Evolutionary conservation across 305 asterid species (phyloP).

Genomic region (Rubia peregrina): DNA sequence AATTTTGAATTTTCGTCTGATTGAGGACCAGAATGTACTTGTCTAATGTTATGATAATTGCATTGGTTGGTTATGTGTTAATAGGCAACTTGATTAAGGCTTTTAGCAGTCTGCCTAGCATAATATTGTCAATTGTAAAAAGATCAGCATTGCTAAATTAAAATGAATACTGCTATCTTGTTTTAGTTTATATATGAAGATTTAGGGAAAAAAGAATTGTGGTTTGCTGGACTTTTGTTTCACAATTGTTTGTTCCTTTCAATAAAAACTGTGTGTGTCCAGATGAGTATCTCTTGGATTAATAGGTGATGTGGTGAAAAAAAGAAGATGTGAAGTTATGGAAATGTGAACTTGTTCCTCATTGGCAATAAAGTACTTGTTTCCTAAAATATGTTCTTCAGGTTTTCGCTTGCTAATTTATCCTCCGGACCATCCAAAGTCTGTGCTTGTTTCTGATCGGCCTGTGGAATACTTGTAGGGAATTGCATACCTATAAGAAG

Average conservation of each 20-base stretch:
- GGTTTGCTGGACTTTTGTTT: neutral
- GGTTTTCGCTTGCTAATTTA: neutral
- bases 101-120: neutral
- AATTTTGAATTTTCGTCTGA: neutral
- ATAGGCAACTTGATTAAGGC: neutral
- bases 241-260: neutral
- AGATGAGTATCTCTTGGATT: neutral
- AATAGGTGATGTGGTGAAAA: neutral
- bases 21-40: neutral
- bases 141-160: neutral
- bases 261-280: neutral
- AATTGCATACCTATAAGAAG: slow-evolving; percentile 95
- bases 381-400: neutral
- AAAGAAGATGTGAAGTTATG: neutral
- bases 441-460: neutral
- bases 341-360: neutral
- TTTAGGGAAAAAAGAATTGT: neutral
- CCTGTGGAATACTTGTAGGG: slow-evolving; percentile 42
- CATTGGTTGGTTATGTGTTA: neutral
- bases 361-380: neutral
- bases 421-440: neutral
- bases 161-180: neutral
- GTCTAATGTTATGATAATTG: neutral
- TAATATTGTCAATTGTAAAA: neutral
- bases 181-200: neutral